Evolutionary conservation across 176 grass and related monocot species (phyloP).

Genomic region (Avena insularis): DNA sequence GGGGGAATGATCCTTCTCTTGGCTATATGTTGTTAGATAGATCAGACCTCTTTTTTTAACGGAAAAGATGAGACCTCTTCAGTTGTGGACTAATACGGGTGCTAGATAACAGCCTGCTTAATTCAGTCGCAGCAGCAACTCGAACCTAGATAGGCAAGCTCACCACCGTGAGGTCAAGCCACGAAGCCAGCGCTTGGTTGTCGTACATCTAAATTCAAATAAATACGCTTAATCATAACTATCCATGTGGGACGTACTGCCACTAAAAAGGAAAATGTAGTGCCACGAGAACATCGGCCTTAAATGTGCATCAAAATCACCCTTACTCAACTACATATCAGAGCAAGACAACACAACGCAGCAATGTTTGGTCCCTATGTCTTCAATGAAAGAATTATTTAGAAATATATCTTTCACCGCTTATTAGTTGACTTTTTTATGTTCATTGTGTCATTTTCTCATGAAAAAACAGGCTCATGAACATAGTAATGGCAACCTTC

Average conservation of each 20-base stretch:
- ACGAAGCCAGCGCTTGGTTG: no score
- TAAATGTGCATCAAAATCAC: constrained; percentile 18
- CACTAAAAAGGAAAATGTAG: neutral
- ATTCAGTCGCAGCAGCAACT: no score
- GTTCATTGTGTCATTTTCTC: neutral
- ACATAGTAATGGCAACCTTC: neutral
- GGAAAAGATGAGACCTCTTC: no score
- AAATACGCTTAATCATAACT: no score
- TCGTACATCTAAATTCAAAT: no score
- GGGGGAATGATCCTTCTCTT: no score
- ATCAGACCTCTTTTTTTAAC: no score
- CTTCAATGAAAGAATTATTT: constrained; percentile 35
- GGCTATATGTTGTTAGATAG: no score
- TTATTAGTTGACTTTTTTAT: neutral
- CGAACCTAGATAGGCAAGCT: no score
- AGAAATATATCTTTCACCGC: constrained; percentile 22
- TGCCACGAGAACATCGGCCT: neutral
- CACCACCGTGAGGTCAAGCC: no score
- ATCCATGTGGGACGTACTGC: constrained; percentile 4
- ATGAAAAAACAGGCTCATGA: constrained; percentile 1
- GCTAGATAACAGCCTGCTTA: no score
- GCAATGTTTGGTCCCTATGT: constrained; percentile 30
- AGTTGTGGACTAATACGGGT: no score
- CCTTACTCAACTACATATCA: neutral
- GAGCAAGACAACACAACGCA: constrained; percentile 3